Percentiles rank a stretch among this genome's conserved stretches.
Evolutionary conservation across 2,329 filamentous ascomycete genomes (phyloP).

Genomic region (Trichophyton simii): DNA sequence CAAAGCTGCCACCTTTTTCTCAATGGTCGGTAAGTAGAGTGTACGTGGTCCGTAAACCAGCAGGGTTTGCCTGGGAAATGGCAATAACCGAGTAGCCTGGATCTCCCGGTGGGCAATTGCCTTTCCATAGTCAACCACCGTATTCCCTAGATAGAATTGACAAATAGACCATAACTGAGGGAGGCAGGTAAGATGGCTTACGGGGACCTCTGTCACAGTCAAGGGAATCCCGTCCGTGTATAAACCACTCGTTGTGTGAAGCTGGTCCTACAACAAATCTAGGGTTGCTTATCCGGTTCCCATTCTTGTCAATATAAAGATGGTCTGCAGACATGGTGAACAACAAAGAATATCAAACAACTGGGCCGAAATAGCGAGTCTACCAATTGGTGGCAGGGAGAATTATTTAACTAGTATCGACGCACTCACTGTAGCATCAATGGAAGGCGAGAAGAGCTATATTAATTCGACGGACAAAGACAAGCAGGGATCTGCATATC

Average conservation of each 20-base stretch:
- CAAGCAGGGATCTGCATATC: background rate
- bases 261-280: constrained; percentile 19
- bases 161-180: constrained; percentile 8
- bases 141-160: constrained; percentile 15
- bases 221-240: constrained; percentile 17
- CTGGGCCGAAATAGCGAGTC: too few relatives aligned
- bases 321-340: constrained; percentile 5
- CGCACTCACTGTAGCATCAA: too few relatives aligned
- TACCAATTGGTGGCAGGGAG: too few relatives aligned
- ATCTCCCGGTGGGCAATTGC: constrained; percentile 18
- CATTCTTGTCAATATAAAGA: constrained; percentile 17
- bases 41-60: constrained; percentile 20
- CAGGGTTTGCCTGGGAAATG: constrained; percentile 16
- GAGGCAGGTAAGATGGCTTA: constrained; percentile 9
- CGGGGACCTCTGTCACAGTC: constrained; percentile 19
- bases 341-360: too few relatives aligned
- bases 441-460: background rate
- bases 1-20: constrained; percentile 20
- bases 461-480: constrained; percentile 8
- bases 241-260: constrained; percentile 19
- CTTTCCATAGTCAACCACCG: constrained; percentile 17
- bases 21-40: constrained; percentile 18
- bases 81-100: constrained; percentile 16
- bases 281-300: constrained; percentile 13
- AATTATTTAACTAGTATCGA: too few relatives aligned